Base-by-base conservation (phyloP, 352 stramenopile species). In the Salisapilia sapeloensis region DNA sequence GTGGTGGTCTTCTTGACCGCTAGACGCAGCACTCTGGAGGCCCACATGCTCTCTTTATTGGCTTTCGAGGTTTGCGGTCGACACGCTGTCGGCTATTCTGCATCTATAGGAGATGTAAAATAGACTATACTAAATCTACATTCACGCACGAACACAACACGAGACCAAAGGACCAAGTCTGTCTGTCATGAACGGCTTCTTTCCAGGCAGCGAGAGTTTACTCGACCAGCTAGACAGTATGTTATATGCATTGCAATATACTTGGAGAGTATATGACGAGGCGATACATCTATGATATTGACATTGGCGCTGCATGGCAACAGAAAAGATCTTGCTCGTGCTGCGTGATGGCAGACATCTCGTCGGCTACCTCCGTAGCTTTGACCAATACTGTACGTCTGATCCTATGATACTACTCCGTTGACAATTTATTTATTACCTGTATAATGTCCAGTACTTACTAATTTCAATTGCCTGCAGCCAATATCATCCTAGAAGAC, bases 401-500 rank as follows among this genome's bases (percentile, higher is more conserved):
- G 4, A 10, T 8, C 5, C 21, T 29, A n/a, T 23, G 4, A 19
- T 5, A 2, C 40, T 24, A 13, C 19, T 33, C 6, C 16, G n/a
- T 13, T 6, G 10, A 17, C 6, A 15, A 22, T 42, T 17, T 19
- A 27, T 38, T n/a, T 28, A 11, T 16, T 23, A 5, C 30, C 14
- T n/a, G 19, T 30, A 6, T 19, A 28, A 8, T 13, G 13, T 26
- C 40, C 20, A 48, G n/a, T 22, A 9, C 13, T 24, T 24, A 8
- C 14, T 33, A 23, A 16, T 24, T 24, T 38, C 24, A 23, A 10
- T 44, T n/a, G 7, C 29, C 18, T 39, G 24, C 41, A 90, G 75
- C 77, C 16, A 98, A 98, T 53, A 94, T 98, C 47, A 92, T 98
- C 33, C 53, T 98, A 15, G 79, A 97, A 53, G 84, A 97, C 49